A percentile compares a stretch with the other conserved stretches of the same genome.
These are phyloP conservation scores for Aquilaria sinensis DNA, from an alignment of 345 rosid species.

Conservation along the genomic window DNA sequence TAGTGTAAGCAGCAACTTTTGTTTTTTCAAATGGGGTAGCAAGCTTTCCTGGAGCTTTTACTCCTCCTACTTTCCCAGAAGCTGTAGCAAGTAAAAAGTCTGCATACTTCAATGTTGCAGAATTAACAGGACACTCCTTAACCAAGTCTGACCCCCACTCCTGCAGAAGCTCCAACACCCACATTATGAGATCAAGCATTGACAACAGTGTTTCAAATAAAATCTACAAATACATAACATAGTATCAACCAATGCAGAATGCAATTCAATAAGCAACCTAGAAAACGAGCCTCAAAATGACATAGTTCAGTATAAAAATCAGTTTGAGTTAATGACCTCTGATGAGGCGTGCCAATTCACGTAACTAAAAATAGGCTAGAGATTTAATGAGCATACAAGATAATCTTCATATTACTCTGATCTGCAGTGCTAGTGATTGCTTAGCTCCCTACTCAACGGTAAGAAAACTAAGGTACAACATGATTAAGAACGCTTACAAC, in stretches of 20 bases:
- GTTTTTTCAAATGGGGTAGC: slow-evolving; percentile 97
- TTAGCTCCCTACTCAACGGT: no score
- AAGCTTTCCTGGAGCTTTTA: slow-evolving; percentile 85
- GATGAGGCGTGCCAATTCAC: no score
- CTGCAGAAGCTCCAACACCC: slow-evolving; percentile 40
- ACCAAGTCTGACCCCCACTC: slow-evolving; percentile 70
- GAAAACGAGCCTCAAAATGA: no score
- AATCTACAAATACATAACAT: not conserved
- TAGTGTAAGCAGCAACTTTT: slow-evolving; percentile 93
- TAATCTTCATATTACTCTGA: no score
- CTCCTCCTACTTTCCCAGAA: slow-evolving; percentile 91
- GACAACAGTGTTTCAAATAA: not conserved
- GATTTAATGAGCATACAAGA: no score
- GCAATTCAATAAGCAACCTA: not conserved
- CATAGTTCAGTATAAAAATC: no score
- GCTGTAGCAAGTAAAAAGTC: slow-evolving; percentile 94
- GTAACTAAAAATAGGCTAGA: no score
- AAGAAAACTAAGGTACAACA: no score
- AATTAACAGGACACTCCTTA: slow-evolving; percentile 43
- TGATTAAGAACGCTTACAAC: no score
- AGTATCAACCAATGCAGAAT: not conserved
- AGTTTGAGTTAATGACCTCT: no score
- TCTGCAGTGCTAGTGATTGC: no score
- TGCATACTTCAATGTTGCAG: slow-evolving; percentile 72
- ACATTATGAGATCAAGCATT: slow-evolving; percentile 9